Base-by-base conservation (phyloP, 1,139 yeast genomes). In the Candida dubliniensis region DNA sequence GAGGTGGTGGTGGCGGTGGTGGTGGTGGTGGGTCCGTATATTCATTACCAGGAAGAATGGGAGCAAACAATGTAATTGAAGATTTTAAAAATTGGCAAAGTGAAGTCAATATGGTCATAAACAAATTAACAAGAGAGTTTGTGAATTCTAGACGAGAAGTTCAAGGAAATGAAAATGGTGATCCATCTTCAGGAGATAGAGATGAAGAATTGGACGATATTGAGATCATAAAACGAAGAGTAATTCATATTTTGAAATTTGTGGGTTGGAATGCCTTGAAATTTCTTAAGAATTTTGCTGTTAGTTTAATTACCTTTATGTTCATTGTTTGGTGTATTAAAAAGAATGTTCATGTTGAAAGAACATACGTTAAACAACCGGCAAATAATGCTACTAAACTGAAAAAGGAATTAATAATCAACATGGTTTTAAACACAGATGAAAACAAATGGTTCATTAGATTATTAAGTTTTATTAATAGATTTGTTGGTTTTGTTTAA, bases 381-480 rank as follows among this genome's bases (percentile, higher is more conserved):
- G 44, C 49, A 4, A 57, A 55, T 8, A 56, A 53, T 24, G 49
- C 53, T 24, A 53, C 47, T 32, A 55, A 51, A 41, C 59, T 54
- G 40, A 64, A 60, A 48, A 70, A 69, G 49, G 78, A 74, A 50
- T 66, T 73, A 54, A 62, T 74, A 11, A 69, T 74, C 46, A 72
- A 71, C 49, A 72, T 74, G 77, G 61, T 71, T 18, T 59, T 74
- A 44, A 70, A 71, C 49, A 68, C 76, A 9, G 66, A 69, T 47
- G 76, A 73, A 49, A 72, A 74, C 53, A 73, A 69, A 56, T 74
- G 78, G 78, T 73, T 74, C 43, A 63, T 74, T 35, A 62, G 77
- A 48, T 54, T 74, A 47, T 65, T 73, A 39, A 56, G 52, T 25
- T 54, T 74, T 42, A 52, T 74, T 38, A 72, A 73, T 55, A 64